Conservation (phyloP, 2,329 filamentous ascomycete genomes). For the Botrytis medusae region DNA sequence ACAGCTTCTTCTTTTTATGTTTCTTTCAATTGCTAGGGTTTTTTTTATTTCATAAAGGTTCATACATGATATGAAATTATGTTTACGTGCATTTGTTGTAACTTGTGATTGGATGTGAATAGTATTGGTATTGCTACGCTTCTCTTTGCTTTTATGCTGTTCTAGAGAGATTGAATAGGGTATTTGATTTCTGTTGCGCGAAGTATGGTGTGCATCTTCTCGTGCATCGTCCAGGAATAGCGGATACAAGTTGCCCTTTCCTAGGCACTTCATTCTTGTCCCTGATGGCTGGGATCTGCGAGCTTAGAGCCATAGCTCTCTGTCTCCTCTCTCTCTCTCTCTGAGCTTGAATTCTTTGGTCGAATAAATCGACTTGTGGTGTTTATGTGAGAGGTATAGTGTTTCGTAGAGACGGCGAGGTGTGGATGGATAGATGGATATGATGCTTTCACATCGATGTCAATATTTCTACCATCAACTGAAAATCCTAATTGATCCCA, state of each 20-base stretch:
- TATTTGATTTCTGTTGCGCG: not conserved
- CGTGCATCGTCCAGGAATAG: not conserved
- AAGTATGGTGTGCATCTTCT: not conserved
- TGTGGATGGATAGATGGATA: not conserved
- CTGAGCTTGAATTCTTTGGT: not conserved
- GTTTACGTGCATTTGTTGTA: not conserved
- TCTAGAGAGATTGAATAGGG: not conserved
- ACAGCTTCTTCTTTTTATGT: slow-evolving; percentile 2
- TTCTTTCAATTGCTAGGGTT: slow-evolving; percentile 1
- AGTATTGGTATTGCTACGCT: not conserved
- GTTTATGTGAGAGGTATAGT: not conserved
- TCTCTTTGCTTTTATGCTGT: not conserved
- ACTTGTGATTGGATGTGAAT: not conserved
- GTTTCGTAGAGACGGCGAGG: not conserved
- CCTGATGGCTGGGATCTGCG: not conserved
- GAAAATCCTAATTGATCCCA: not conserved
- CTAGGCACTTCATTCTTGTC: not conserved
- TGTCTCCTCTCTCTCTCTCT: not conserved
- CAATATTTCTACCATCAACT: not conserved
- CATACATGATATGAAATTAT: not conserved
- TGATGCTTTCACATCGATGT: not conserved
- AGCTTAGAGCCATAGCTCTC: not conserved
- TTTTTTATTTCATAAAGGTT: slow-evolving; percentile 6
- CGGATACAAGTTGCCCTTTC: not conserved
- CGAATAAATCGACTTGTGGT: not conserved